A percentile compares a stretch with the other conserved stretches of the same genome.
Conservation (phyloP, 768 basidiomycete species). For the Mycena pura region DNA sequence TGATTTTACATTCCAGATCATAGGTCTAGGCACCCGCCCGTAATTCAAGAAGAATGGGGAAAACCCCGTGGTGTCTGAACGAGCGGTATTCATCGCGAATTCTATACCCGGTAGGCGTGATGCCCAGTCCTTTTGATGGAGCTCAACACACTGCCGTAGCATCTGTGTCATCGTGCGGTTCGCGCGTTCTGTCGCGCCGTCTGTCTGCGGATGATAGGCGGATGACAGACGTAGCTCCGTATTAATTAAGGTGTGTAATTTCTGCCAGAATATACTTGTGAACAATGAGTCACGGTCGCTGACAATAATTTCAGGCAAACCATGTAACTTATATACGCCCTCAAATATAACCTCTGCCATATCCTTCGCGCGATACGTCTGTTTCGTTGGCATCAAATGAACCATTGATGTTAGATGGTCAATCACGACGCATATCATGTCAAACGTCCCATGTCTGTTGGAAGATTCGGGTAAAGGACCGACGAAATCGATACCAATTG, state of each 20-base stretch:
- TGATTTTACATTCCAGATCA: slow-evolving; percentile 23
- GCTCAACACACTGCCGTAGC: slow-evolving; percentile 21
- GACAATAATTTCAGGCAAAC: slow-evolving; percentile 34
- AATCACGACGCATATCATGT: slow-evolving; percentile 29
- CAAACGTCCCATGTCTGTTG: slow-evolving; percentile 26
- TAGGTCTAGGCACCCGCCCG: slow-evolving; percentile 26
- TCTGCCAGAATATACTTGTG: slow-evolving; percentile 6
- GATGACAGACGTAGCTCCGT: slow-evolving; percentile 2
- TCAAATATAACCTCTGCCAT: slow-evolving; percentile 24
- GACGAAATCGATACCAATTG: slow-evolving; percentile 35
- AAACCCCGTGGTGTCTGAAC: slow-evolving; percentile 29
- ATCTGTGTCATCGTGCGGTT: slow-evolving; percentile 34
- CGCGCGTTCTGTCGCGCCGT: slow-evolving; percentile 7
- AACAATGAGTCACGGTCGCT: slow-evolving; percentile 30
- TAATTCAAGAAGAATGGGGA: slow-evolving; percentile 34
- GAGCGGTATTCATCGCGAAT: slow-evolving; percentile 32
- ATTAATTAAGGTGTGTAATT: neutral
- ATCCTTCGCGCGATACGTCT: slow-evolving; percentile 21
- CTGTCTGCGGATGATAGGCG: slow-evolving; percentile 38
- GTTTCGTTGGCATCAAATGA: slow-evolving; percentile 19
- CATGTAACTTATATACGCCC: slow-evolving; percentile 28
- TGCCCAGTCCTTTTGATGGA: slow-evolving; percentile 35
- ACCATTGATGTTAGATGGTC: slow-evolving; percentile 25
- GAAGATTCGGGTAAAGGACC: slow-evolving; percentile 30
- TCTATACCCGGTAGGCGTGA: slow-evolving; percentile 22